These are phyloP conservation scores for Colletotrichum navitas DNA, from an alignment of 2,329 filamentous ascomycete species.

Conservation along the genomic window DNA sequence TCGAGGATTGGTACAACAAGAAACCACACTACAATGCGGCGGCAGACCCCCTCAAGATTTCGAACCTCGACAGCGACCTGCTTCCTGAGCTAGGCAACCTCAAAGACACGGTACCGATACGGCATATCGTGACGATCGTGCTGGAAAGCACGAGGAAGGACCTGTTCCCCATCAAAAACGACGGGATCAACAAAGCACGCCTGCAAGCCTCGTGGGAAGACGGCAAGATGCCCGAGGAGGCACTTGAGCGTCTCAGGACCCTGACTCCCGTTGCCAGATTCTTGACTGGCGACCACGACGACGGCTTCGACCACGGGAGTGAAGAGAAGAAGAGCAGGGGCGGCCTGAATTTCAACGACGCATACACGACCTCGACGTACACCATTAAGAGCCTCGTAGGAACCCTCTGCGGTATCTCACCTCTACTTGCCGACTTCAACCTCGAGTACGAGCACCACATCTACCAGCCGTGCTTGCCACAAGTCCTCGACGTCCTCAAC, in stretches of 20 bases:
- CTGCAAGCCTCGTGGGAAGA: slow-evolving; percentile 44
- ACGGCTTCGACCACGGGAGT: slow-evolving; percentile 18
- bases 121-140: slow-evolving; percentile 53
- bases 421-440: slow-evolving; percentile 52
- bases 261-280: slow-evolving; percentile 43
- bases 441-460: slow-evolving; percentile 52
- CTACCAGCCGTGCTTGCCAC: slow-evolving; percentile 55
- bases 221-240: slow-evolving; percentile 46
- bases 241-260: slow-evolving; percentile 46
- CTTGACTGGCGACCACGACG: slow-evolving; percentile 32
- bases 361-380: slow-evolving; percentile 51
- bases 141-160: slow-evolving; percentile 54
- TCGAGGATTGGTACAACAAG: slow-evolving; percentile 48
- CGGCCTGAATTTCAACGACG: slow-evolving; percentile 51
- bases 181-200: slow-evolving; percentile 47
- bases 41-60: slow-evolving; percentile 50
- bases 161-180: slow-evolving; percentile 52
- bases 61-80: slow-evolving; percentile 49
- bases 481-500: slow-evolving; percentile 43
- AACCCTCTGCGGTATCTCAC: slow-evolving; percentile 51
- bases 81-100: slow-evolving; percentile 41
- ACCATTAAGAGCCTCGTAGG: slow-evolving; percentile 53
- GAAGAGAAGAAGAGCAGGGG: slow-evolving; percentile 37
- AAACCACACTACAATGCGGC: slow-evolving; percentile 49
- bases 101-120: slow-evolving; percentile 45